Conservation (phyloP, 805 yeast species). For the Saturnispora bothae region DNA sequence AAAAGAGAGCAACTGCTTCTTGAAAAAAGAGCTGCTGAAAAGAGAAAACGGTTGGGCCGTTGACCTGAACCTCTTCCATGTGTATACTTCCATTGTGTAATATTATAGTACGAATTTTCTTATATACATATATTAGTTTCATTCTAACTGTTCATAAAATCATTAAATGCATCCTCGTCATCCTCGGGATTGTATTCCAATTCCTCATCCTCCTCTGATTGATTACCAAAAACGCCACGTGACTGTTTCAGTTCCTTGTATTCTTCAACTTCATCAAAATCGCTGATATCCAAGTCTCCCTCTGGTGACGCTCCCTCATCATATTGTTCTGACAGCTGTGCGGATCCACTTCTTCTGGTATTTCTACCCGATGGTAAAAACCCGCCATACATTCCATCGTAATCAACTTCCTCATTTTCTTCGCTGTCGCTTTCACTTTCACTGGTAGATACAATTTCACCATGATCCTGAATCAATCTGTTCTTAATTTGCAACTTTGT, state of each 20-base stretch:
- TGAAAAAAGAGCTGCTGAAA: conserved; percentile 35
- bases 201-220: conserved; percentile 15
- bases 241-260: too few species aligned
- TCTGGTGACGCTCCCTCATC: not conserved
- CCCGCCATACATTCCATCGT: conserved; percentile 18
- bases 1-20: conserved; percentile 55
- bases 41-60: conserved; percentile 16
- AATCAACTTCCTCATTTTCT: conserved; percentile 4
- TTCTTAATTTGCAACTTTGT: conserved; percentile 38
- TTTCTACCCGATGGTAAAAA: conserved; percentile 12
- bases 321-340: not conserved
- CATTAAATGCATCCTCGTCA: conserved; percentile 10
- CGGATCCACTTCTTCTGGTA: conserved; percentile 9
- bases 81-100: too few species aligned
- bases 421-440: not conserved
- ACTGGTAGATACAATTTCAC: conserved; percentile 24
- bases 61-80: too few species aligned
- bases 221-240: too few species aligned
- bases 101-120: too few species aligned
- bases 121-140: too few species aligned
- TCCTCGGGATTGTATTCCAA: conserved; percentile 17
- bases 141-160: conserved; percentile 10
- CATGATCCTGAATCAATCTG: conserved; percentile 40
- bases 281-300: conserved; percentile 10
- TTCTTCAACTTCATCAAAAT: conserved; percentile 10